Evolutionary conservation across 345 rosid species (phyloP), one percentile per base, ranked within the genome.

Genomic region (Lepidium aucheri): DNA sequence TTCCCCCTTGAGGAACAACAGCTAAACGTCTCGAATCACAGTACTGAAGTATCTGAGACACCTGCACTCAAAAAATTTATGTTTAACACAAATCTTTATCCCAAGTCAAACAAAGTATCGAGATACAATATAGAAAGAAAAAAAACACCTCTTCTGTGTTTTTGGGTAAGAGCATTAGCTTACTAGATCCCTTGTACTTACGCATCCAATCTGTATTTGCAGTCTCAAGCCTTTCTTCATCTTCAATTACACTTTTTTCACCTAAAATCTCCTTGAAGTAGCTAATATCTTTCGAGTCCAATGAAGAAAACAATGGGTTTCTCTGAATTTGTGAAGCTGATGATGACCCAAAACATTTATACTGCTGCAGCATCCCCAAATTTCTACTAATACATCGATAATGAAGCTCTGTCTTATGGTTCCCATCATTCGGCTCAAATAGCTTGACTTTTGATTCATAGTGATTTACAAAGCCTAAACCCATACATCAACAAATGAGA

Each of bases 1-100:
- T 90, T 73, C 97, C 99, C 14, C 97, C 97, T 80, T 90, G 97
- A 34, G 99, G 99, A 86, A 88, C 99, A 69, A 90, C 96, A 67
- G 96, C 87, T 75, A 94, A 80, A 73, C 74, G 57, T 73, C 96
- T 84, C 5, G 90, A 86, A 78, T 90, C 84, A 73, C 96, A 94
- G 55, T 90, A 82, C 43, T 74, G 60, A 60, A 94, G 92, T 82
- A 88, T 82, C 68, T 80, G 76, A 62, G 99, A 83, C 2, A 94
- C 95, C 99, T 90, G 80, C 68, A 70, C 66, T n/a, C 69, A 6
- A 57, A 39, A n/a, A 32, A 16, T 10, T 18, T 8, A 17, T 20
- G 16, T 7, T 40, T 9, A 44, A 30, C 40, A 53, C 47, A 55
- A 53, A 24, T 8, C 5, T 22, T 12, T 39, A 69, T 40, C 6